Conservation (phyloP, 2,329 filamentous ascomycete species). For the Cytospora mali region DNA sequence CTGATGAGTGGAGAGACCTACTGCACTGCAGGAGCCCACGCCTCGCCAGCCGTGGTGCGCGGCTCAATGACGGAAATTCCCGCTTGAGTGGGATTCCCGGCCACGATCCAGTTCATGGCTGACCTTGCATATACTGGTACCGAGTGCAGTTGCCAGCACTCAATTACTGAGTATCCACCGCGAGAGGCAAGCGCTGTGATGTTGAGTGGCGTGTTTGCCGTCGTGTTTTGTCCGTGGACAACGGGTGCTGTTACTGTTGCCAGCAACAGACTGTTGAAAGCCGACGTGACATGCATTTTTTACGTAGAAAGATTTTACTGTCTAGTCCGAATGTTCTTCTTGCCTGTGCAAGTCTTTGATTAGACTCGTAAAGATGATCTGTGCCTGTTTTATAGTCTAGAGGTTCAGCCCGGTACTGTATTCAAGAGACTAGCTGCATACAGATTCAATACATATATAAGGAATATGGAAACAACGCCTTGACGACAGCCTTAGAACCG, state of each 20-base stretch:
- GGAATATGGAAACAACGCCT: too few relatives aligned
- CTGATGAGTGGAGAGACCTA: slow-evolving; percentile 24
- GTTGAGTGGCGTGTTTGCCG: slow-evolving; percentile 31
- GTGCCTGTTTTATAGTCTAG: too few relatives aligned
- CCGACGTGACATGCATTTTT: slow-evolving; percentile 1
- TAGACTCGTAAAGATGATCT: too few relatives aligned
- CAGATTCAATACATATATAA: too few relatives aligned
- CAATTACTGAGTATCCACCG: slow-evolving; percentile 34
- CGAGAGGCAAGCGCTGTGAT: slow-evolving; percentile 37
- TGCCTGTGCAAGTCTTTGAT: too few relatives aligned
- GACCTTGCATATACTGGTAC: slow-evolving; percentile 35
- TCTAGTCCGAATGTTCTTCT: too few relatives aligned
- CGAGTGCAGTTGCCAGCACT: slow-evolving; percentile 37
- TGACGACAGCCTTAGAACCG: too few relatives aligned
- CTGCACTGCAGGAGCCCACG: slow-evolving; percentile 40
- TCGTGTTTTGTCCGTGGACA: background rate
- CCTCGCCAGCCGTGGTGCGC: slow-evolving; percentile 37
- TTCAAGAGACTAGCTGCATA: too few relatives aligned
- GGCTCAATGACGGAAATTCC: slow-evolving; percentile 39
- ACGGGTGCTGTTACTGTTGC: background rate
- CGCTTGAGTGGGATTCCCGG: slow-evolving; percentile 34
- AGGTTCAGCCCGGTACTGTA: too few relatives aligned
- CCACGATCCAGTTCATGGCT: slow-evolving; percentile 37
- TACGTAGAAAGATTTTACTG: background rate
- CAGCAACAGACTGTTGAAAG: background rate